Conservation (phyloP, 495 filamentous ascomycete genomes). For the Podospora pseudocomata region DNA sequence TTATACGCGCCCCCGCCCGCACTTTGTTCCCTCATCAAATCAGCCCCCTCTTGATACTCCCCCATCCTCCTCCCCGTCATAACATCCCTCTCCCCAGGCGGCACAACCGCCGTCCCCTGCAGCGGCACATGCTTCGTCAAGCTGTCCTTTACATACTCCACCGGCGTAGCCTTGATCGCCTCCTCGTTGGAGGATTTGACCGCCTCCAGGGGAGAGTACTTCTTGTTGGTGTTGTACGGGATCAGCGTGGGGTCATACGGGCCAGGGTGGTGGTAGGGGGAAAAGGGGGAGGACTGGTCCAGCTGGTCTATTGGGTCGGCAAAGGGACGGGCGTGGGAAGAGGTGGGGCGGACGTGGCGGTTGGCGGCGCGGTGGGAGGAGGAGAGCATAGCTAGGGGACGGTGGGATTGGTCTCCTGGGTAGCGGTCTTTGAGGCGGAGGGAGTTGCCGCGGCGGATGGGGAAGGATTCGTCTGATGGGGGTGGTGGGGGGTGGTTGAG, state of each 20-base stretch:
- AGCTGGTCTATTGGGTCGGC: slow-evolving; percentile 81
- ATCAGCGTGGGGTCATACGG: slow-evolving; percentile 83
- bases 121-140: slow-evolving; percentile 74
- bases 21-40: slow-evolving; percentile 70
- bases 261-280: slow-evolving; percentile 82
- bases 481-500: not conserved
- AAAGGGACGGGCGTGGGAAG: slow-evolving; percentile 51
- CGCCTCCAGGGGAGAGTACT: slow-evolving; percentile 71
- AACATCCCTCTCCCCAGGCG: slow-evolving; percentile 64
- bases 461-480: not conserved
- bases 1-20: slow-evolving; percentile 60
- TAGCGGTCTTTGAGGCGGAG: slow-evolving; percentile 39
- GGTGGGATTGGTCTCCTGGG: slow-evolving; percentile 57
- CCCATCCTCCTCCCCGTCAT: slow-evolving; percentile 58
- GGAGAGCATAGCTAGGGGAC: slow-evolving; percentile 59
- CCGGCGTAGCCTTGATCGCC: slow-evolving; percentile 78
- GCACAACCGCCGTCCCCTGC: slow-evolving; percentile 73
- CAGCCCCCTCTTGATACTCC: slow-evolving; percentile 79
- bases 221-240: slow-evolving; percentile 62
- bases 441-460: slow-evolving; percentile 27
- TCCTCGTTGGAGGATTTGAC: slow-evolving; percentile 68
- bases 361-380: slow-evolving; percentile 58
- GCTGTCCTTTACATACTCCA: slow-evolving; percentile 72
- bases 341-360: slow-evolving; percentile 29
- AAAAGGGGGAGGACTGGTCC: slow-evolving; percentile 52